A percentile compares a stretch with the other conserved stretches of the same genome.
These are phyloP conservation scores for Fraxinus angustifolia DNA, from an alignment of 305 asterid genomes.

Conservation along the genomic window DNA sequence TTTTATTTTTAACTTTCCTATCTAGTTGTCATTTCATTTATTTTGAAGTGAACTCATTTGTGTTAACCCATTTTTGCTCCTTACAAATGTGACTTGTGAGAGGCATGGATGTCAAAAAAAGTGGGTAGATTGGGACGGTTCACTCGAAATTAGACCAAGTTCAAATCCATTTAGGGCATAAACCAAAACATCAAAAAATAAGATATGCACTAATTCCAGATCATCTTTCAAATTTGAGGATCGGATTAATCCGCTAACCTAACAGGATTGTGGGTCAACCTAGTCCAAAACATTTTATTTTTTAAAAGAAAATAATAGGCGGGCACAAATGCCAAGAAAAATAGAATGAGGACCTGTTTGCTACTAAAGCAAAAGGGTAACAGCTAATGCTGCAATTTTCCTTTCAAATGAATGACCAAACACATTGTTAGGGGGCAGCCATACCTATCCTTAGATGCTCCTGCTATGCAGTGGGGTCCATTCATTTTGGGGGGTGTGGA, in stretches of 20 bases:
- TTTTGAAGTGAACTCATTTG: neutral
- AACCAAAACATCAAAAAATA: neutral
- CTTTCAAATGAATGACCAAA: neutral
- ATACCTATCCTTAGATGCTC: neutral
- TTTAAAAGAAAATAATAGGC: neutral
- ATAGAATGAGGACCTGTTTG: neutral
- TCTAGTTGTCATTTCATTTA: neutral
- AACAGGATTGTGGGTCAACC: neutral
- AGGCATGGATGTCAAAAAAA: neutral
- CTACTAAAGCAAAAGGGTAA: neutral
- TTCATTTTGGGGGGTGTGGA: neutral
- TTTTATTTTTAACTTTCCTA: neutral
- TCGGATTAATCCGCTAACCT: neutral
- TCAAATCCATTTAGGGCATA: neutral
- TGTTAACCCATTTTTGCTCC: neutral
- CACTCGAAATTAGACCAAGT: neutral
- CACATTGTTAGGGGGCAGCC: neutral
- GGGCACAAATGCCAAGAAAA: neutral
- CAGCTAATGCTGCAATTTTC: neutral
- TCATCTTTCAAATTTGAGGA: neutral
- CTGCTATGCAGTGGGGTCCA: neutral
- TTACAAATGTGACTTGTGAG: neutral
- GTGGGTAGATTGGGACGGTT: neutral
- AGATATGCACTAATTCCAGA: neutral
- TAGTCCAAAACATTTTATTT: neutral